Evolutionary conservation across 805 yeast species (phyloP).

Genomic region (Cyberlindnera euphorbiae): DNA sequence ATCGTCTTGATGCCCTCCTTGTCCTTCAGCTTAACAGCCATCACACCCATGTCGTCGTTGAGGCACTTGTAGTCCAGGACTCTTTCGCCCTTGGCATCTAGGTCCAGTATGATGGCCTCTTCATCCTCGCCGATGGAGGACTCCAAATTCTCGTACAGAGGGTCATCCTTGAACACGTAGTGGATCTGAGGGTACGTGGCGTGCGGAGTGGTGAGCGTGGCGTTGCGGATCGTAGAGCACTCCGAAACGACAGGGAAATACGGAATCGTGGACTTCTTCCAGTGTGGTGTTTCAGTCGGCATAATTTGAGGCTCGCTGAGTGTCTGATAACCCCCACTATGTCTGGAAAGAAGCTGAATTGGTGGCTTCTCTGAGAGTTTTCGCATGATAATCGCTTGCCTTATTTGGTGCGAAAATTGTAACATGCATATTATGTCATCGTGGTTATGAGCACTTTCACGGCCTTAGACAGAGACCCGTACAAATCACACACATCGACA

Average conservation of each 20-base stretch:
- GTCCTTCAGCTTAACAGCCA: slow-evolving; percentile 18
- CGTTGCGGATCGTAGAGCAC: background rate
- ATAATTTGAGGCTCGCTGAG: no score
- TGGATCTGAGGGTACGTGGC: slow-evolving; percentile 24
- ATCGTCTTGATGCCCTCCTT: slow-evolving; percentile 23
- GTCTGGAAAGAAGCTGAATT: no score
- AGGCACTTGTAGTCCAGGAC: slow-evolving; percentile 13
- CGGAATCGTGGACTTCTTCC: slow-evolving; percentile 22
- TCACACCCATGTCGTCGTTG: slow-evolving; percentile 18
- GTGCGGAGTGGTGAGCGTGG: slow-evolving; percentile 1
- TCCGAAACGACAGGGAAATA: slow-evolving; percentile 21
- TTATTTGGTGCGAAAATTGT: no score
- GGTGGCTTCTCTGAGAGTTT: no score
- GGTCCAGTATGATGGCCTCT: slow-evolving; percentile 22
- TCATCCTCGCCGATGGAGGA: slow-evolving; percentile 10
- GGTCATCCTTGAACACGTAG: slow-evolving; percentile 26
- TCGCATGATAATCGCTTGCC: no score
- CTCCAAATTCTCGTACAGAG: slow-evolving; percentile 15
- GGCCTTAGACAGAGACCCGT: no score
- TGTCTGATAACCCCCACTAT: background rate
- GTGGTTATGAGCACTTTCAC: no score
- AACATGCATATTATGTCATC: no score
- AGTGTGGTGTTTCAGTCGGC: slow-evolving; percentile 8
- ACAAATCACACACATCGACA: no score
- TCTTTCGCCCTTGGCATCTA: slow-evolving; percentile 18